Evolutionary conservation across 2,329 filamentous ascomycete species (phyloP), one percentile per base, ranked within the genome.

Genomic region (Tricladium varicosporioides): DNA sequence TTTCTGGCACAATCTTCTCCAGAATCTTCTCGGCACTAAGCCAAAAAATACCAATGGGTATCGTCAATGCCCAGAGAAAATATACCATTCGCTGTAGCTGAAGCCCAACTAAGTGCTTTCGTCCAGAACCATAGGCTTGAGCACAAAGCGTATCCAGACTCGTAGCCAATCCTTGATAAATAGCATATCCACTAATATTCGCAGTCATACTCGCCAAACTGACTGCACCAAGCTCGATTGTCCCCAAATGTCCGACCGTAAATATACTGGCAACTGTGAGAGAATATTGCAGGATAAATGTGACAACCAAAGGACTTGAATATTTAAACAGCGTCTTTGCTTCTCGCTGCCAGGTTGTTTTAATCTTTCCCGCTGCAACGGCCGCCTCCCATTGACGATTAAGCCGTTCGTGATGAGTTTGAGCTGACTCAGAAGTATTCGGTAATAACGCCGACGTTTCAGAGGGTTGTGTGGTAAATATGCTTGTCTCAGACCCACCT

Each of bases 91-190:
- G 81, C 73, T 94, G 89, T 61, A 91, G 80, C 67, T 94, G 90
- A 54, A 94, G 72, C 1, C 90, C 93, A 57, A 97, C 93, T 5
- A 97, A 82, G 64, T 92, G 89, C 70, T 89, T 95, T 70, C 88
- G 89, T 0, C 93, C 93, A 0, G 90, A 95, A 2, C 94, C 93
- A 70, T 95, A 97, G 0, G 94, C 93, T 73, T 97, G 93, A 0
- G 93, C 85, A 71, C 93, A 97, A 2, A 97, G 84, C 0, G 93
- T 97, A 73, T 97, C 93, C 40, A 97, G 78, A 62, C 88, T 91
- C 4, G 93, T 97, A 1, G 92, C 88, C 13, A 97, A 80, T n/a
- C 92, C 89, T 69, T 92, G 88, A 69, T 90, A 88, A 14, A 90
- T 84, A 0, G 87, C 88, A 66, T 89, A 87, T 57, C 88, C 90